Evolutionary conservation across 1,139 yeast genomes (phyloP).

Genomic region (Candida glucosophila): DNA sequence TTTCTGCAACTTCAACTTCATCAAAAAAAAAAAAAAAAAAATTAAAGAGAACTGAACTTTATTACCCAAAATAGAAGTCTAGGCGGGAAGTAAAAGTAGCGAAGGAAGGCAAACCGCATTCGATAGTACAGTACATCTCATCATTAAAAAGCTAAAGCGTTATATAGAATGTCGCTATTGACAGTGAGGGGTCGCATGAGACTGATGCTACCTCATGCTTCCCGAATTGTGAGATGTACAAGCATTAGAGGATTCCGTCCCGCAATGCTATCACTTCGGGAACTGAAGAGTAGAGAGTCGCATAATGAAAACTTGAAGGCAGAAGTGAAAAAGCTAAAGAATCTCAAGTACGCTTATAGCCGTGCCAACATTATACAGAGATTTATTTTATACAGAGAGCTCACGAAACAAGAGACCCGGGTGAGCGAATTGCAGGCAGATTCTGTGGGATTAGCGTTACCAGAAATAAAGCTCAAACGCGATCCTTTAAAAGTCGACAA

Average conservation of each 20-base stretch:
- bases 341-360: constrained; percentile 16
- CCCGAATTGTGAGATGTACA: no score
- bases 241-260: constrained; percentile 3
- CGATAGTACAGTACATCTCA: constrained; percentile 1
- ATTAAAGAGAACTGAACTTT: no score
- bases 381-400: constrained; percentile 15
- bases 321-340: constrained; percentile 13
- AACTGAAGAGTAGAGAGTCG: constrained; percentile 4
- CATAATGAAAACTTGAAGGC: constrained; percentile 6
- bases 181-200: no score
- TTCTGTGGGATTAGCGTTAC: constrained; percentile 12
- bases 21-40: no score
- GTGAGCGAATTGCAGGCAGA: constrained; percentile 16
- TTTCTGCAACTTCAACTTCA: no score
- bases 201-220: no score
- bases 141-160: background rate
- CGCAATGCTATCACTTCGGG: constrained; percentile 3
- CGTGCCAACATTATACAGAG: constrained; percentile 20
- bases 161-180: background rate
- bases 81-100: no score
- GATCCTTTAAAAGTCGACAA: constrained; percentile 14
- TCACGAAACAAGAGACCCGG: constrained; percentile 18
- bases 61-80: no score
- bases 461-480: constrained; percentile 11
- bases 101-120: no score